These are phyloP conservation scores for Geosmithia morbida DNA, from an alignment of 2,329 filamentous ascomycete genomes.

Conservation along the genomic window DNA sequence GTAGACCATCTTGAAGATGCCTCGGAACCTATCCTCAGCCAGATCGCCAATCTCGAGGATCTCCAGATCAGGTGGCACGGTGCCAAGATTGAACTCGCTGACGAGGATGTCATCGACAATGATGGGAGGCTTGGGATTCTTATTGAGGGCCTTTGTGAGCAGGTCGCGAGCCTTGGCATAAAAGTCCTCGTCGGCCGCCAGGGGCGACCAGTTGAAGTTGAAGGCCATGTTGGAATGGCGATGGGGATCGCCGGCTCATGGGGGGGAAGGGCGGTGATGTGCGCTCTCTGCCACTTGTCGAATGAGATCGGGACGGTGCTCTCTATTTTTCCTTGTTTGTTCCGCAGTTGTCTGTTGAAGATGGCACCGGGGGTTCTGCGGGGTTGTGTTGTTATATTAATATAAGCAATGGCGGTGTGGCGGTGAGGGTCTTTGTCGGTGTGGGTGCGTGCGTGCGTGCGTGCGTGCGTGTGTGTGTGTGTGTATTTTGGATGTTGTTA, in stretches of 20 bases:
- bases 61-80: constrained; percentile 85
- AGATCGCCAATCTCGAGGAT: constrained; percentile 96
- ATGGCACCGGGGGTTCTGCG: no score
- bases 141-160: constrained; percentile 89
- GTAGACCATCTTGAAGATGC: constrained; percentile 99
- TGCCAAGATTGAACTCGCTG: constrained; percentile 92
- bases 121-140: constrained; percentile 93
- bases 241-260: constrained; percentile 19
- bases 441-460: no score
- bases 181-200: constrained; percentile 87
- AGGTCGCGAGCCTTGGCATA: constrained; percentile 86
- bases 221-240: constrained; percentile 72
- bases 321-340: background rate
- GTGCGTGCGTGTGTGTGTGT: background rate
- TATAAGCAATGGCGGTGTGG: background rate
- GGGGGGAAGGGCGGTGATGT: background rate
- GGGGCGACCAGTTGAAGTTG: constrained; percentile 99
- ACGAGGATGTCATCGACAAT: constrained; percentile 99
- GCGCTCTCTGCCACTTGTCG: background rate
- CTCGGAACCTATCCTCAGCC: constrained; percentile 90
- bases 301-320: background rate
- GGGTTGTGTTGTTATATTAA: no score
- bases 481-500: background rate
- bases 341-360: no score
- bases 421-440: background rate